Conservation (phyloP, 2,329 filamentous ascomycete genomes). For the Tothia fuscella region DNA sequence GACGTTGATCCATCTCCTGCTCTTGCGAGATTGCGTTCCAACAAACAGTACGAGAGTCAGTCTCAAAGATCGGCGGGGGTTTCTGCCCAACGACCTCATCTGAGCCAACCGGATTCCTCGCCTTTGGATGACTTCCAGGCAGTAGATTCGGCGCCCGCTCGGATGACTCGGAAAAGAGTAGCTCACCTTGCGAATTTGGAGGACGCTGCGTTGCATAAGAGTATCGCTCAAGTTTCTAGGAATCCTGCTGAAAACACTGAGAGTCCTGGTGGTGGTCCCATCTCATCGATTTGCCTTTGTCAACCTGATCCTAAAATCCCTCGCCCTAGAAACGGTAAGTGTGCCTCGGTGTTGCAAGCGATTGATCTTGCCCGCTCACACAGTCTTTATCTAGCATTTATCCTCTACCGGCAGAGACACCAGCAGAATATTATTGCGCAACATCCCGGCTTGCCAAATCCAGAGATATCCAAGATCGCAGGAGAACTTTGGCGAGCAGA, state of each 20-base stretch:
- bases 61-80: too few relatives aligned
- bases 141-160: not conserved
- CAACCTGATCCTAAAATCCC: slow-evolving; percentile 61
- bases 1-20: too few relatives aligned
- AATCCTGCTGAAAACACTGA: slow-evolving; percentile 1
- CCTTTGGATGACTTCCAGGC: slow-evolving; percentile 3
- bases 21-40: too few relatives aligned
- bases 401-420: slow-evolving; percentile 88
- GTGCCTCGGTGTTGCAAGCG: not conserved
- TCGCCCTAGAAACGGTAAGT: slow-evolving; percentile 57
- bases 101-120: too few relatives aligned
- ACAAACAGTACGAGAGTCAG: too few relatives aligned
- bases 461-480: slow-evolving; percentile 95
- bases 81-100: too few relatives aligned
- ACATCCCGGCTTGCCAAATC: slow-evolving; percentile 84
- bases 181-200: slow-evolving; percentile 2
- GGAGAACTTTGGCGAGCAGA: slow-evolving; percentile 83
- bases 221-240: not conserved
- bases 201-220: not conserved
- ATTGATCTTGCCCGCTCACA: slow-evolving; percentile 11
- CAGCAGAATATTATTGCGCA: slow-evolving; percentile 70
- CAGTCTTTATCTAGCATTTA: slow-evolving; percentile 62
- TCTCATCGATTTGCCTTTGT: slow-evolving; percentile 52
- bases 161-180: slow-evolving; percentile 10
- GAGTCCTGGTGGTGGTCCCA: not conserved